Percentiles rank a stretch among this genome's conserved stretches.
phyloP scores from a whole-genome alignment of 192 early-diverging fungal genomes.

The Glomus cerebriforme region DNA sequence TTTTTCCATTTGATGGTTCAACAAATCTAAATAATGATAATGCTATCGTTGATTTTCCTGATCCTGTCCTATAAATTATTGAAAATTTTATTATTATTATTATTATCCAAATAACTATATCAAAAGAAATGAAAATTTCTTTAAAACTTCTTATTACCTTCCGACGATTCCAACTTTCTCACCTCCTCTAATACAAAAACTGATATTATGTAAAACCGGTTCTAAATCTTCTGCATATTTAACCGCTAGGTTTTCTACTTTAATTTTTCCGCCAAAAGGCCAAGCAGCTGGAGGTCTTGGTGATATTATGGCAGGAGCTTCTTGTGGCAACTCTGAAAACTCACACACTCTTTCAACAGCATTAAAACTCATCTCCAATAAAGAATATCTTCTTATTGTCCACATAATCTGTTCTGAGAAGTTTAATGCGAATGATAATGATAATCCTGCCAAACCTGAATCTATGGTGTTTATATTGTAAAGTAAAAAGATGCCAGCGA shows the following conservation, averaged over 20 bases:
- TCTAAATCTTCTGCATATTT: conserved; percentile 72
- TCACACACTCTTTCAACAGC: conserved; percentile 84
- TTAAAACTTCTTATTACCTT: conserved; percentile 4
- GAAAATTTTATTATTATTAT: too few relatives aligned
- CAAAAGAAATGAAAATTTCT: not conserved
- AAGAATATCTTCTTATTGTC: conserved; percentile 70
- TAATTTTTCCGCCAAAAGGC: conserved; percentile 76
- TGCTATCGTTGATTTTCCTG: conserved; percentile 81
- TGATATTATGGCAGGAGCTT: conserved; percentile 36
- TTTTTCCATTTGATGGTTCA: conserved; percentile 67
- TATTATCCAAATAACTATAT: not conserved
- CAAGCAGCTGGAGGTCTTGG: conserved; percentile 42
- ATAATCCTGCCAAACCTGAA: conserved; percentile 79
- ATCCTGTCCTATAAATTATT: conserved; percentile 65
- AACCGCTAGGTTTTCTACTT: conserved; percentile 69
- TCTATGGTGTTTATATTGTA: conserved; percentile 48
- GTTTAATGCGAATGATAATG: conserved; percentile 77
- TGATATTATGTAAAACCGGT: conserved; percentile 76
- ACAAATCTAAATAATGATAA: conserved; percentile 81
- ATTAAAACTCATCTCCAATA: conserved; percentile 86
- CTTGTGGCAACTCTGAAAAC: conserved; percentile 81
- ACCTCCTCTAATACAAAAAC: conserved; percentile 59
- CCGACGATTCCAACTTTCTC: conserved; percentile 93
- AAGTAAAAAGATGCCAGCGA: conserved; percentile 59
- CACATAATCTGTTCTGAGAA: conserved; percentile 81